These are phyloP conservation scores for Quercus phellos DNA, from an alignment of 331 rosid genomes.

Conservation along the genomic window DNA sequence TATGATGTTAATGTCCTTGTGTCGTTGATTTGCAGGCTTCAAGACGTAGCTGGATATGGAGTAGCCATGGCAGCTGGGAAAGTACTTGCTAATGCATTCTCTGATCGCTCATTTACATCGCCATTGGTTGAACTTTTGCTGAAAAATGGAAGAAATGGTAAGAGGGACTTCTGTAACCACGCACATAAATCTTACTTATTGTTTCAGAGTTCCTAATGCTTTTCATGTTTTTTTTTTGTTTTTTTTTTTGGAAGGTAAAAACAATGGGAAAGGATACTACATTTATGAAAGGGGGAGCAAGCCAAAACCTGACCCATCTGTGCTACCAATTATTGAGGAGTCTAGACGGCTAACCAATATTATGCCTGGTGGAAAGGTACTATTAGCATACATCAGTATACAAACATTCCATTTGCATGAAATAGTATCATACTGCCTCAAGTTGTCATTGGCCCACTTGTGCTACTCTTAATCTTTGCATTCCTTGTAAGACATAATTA, in stretches of 20 bases:
- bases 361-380: constrained; percentile 83
- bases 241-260: constrained; percentile 50
- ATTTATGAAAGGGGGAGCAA: constrained; percentile 69
- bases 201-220: constrained; percentile 11
- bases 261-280: constrained; percentile 87
- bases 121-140: constrained; percentile 65
- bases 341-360: constrained; percentile 57
- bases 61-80: constrained; percentile 62
- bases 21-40: constrained; percentile 65
- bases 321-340: constrained; percentile 68
- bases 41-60: constrained; percentile 87
- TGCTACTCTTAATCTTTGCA: constrained; percentile 1
- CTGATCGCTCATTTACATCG: constrained; percentile 56
- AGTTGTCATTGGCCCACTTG: constrained; percentile 3
- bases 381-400: constrained; percentile 10
- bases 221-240: constrained; percentile 19
- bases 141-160: constrained; percentile 86
- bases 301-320: constrained; percentile 76
- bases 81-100: constrained; percentile 55
- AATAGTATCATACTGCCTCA: not conserved
- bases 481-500: not conserved
- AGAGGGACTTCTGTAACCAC: not conserved
- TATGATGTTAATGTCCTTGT: constrained; percentile 11
- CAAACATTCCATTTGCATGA: not conserved
- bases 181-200: not conserved